phyloP scores from a whole-genome alignment of 1,284 basidiomycete genomes.

The Pterulicium gracile region DNA sequence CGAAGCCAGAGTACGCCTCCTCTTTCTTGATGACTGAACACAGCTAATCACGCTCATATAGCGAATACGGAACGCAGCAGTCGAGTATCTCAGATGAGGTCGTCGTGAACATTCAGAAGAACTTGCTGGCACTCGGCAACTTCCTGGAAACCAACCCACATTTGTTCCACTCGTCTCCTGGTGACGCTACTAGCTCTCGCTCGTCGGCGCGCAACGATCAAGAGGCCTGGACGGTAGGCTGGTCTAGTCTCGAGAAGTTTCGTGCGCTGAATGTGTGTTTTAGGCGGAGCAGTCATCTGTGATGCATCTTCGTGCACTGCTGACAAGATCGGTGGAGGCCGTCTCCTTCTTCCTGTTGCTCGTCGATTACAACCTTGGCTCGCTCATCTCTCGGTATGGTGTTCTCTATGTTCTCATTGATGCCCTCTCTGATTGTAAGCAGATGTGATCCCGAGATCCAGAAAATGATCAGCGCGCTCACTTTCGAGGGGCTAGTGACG shows the following conservation, averaged over 20 bases:
- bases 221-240: conserved; percentile 71
- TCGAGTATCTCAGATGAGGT: conserved; percentile 52
- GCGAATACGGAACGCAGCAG: conserved; percentile 34
- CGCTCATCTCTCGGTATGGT: conserved; percentile 70
- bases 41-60: conserved; percentile 14
- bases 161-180: conserved; percentile 66
- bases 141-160: conserved; percentile 73
- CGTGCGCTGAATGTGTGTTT: too few relatives aligned
- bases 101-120: conserved; percentile 66
- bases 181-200: conserved; percentile 45
- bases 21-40: background rate
- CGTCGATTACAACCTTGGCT: conserved; percentile 85
- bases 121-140: conserved; percentile 66
- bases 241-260: conserved; percentile 7
- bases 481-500: conserved; percentile 80
- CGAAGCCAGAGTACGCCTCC: conserved; percentile 39
- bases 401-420: conserved; percentile 8
- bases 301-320: conserved; percentile 57
- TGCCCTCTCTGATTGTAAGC: conserved; percentile 4
- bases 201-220: conserved; percentile 51
- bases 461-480: conserved; percentile 54
- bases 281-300: conserved; percentile 79
- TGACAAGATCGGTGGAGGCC: conserved; percentile 81
- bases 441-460: conserved; percentile 68
- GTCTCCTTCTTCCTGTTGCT: conserved; percentile 89